These are phyloP conservation scores for Jackrogersella minutella DNA, from an alignment of 495 filamentous ascomycete species.

Conservation along the genomic window DNA sequence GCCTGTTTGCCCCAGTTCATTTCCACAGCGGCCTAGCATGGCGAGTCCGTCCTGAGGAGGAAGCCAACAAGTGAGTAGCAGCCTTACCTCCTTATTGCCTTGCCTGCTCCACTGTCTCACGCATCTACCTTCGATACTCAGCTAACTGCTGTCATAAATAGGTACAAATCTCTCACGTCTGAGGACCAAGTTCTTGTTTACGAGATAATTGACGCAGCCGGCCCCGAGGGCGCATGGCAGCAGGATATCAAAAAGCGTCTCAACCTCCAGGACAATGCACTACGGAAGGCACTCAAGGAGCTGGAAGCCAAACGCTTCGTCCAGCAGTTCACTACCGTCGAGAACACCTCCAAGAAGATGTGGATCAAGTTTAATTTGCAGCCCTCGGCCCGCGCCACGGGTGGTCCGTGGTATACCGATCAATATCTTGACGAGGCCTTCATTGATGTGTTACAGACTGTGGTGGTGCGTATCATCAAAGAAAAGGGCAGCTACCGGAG, in stretches of 20 bases:
- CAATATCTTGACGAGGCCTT: conserved; percentile 86
- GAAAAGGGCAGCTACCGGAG: conserved; percentile 69
- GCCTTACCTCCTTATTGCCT: no score
- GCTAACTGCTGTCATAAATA: conserved; percentile 39
- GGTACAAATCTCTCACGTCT: conserved; percentile 68
- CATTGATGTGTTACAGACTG: conserved; percentile 72
- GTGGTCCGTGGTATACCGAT: conserved; percentile 92
- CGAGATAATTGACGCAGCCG: conserved; percentile 81
- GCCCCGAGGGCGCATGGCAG: conserved; percentile 85
- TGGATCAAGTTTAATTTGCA: conserved; percentile 81
- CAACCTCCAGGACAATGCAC: conserved; percentile 78
- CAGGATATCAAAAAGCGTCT: conserved; percentile 76
- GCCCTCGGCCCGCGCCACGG: conserved; percentile 87
- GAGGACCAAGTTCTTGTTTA: conserved; percentile 83
- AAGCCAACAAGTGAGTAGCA: conserved; percentile 72
- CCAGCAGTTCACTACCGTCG: conserved; percentile 66
- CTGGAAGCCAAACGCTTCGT: conserved; percentile 71
- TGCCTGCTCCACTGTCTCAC: neutral
- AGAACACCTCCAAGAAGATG: conserved; percentile 74
- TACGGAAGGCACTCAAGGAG: conserved; percentile 77
- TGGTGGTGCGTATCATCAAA: conserved; percentile 75
- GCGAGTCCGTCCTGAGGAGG: conserved; percentile 70
- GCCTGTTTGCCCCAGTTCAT: conserved; percentile 68
- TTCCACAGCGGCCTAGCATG: conserved; percentile 67
- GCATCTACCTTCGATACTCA: neutral